These are phyloP conservation scores for Dendrobium chrysotoxum DNA, from an alignment of 106 monocot genomes.

Conservation along the genomic window DNA sequence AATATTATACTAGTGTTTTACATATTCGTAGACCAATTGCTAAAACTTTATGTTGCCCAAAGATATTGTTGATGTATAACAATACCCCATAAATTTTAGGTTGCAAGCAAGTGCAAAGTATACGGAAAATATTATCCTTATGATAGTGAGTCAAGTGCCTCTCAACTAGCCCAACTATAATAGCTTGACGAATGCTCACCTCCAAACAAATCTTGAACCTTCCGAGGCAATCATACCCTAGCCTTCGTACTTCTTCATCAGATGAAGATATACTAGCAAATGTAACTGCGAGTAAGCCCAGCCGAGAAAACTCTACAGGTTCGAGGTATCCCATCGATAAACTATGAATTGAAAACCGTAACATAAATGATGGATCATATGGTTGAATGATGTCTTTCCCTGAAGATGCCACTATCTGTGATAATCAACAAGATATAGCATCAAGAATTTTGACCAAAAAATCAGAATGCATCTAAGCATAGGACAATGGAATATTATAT, in stretches of 20 bases:
- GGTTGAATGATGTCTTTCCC: constrained; percentile 11
- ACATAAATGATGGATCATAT: constrained; percentile 85
- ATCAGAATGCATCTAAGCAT: background rate
- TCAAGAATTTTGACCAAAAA: background rate
- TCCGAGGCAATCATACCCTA: constrained; percentile 77
- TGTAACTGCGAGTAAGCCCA: constrained; percentile 79
- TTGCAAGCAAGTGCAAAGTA: background rate
- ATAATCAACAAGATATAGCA: constrained; percentile 10
- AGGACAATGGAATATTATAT: background rate
- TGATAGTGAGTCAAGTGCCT: background rate
- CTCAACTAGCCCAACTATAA: background rate
- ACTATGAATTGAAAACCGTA: constrained; percentile 68
- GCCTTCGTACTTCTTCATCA: constrained; percentile 58
- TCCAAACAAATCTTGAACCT: constrained; percentile 59
- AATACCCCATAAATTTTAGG: background rate
- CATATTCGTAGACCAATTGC: too few relatives aligned
- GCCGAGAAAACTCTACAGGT: constrained; percentile 71
- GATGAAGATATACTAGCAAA: constrained; percentile 80
- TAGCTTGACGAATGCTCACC: constrained; percentile 25
- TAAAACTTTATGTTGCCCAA: too few relatives aligned
- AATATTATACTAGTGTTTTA: too few relatives aligned
- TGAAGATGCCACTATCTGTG: constrained; percentile 25
- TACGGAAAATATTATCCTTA: background rate
- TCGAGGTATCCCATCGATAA: constrained; percentile 66
- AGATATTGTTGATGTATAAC: too few relatives aligned